Evolutionary conservation across 768 basidiomycete genomes (phyloP).

Genomic region (Crucibulum laeve): DNA sequence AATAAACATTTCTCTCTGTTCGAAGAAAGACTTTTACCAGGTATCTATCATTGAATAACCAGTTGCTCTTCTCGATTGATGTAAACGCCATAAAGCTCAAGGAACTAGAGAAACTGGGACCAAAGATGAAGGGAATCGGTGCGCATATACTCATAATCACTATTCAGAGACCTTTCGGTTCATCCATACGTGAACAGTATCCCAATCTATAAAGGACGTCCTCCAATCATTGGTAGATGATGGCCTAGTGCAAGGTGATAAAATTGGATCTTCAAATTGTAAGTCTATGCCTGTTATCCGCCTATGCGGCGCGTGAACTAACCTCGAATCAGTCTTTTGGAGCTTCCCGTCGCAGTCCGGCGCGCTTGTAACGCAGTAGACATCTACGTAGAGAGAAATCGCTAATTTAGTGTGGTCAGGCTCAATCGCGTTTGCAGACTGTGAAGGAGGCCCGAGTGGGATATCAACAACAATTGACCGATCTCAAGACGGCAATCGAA

Average conservation of each 20-base stretch:
- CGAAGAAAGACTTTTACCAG: slow-evolving; percentile 81
- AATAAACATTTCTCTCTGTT: background rate
- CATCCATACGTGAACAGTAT: slow-evolving; percentile 65
- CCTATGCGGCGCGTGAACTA: slow-evolving; percentile 20
- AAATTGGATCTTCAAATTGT: slow-evolving; percentile 96
- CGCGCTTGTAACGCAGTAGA: slow-evolving; percentile 46
- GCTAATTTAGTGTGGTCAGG: too few species aligned
- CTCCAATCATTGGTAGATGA: slow-evolving; percentile 86
- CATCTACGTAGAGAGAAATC: slow-evolving; percentile 29
- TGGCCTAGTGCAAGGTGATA: slow-evolving; percentile 80
- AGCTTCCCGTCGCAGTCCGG: slow-evolving; percentile 91
- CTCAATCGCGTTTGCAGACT: background rate
- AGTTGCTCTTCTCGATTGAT: background rate
- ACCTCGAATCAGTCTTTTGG: slow-evolving; percentile 72
- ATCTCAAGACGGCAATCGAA: background rate
- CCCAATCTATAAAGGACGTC: slow-evolving; percentile 90
- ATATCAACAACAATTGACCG: background rate
- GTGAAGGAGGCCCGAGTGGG: background rate
- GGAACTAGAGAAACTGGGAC: slow-evolving; percentile 86
- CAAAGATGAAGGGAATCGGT: slow-evolving; percentile 92
- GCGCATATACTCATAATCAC: slow-evolving; percentile 3
- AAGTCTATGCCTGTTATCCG: slow-evolving; percentile 24
- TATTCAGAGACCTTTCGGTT: background rate
- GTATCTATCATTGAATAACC: slow-evolving; percentile 17
- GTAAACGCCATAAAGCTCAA: slow-evolving; percentile 52